Evolutionary conservation across 2,329 filamentous ascomycete genomes (phyloP).

Genomic region (Arthrobotrys musiformis): DNA sequence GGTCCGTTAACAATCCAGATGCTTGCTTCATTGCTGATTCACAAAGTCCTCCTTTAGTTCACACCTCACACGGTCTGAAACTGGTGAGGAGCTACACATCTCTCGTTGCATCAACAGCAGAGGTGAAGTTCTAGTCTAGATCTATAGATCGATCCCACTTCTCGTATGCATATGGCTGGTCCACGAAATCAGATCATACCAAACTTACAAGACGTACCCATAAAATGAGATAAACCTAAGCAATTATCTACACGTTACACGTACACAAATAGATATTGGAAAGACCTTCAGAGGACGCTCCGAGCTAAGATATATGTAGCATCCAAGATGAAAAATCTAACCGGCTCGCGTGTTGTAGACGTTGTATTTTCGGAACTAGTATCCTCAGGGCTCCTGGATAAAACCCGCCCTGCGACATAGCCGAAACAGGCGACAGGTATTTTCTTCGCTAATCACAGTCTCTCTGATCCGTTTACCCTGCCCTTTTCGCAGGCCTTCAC

Average conservation of each 20-base stretch:
- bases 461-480: slow-evolving; percentile 24
- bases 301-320: neutral
- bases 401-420: slow-evolving; percentile 37
- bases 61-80: neutral
- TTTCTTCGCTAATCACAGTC: slow-evolving; percentile 28
- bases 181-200: too few relatives aligned
- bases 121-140: neutral
- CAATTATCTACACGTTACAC: too few relatives aligned
- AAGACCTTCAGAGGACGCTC: too few relatives aligned
- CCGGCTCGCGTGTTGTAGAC: slow-evolving; percentile 17
- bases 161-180: too few relatives aligned
- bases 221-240: too few relatives aligned
- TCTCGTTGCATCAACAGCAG: neutral
- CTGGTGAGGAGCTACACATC: neutral
- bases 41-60: neutral
- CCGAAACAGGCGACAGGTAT: slow-evolving; percentile 41
- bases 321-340: too few relatives aligned
- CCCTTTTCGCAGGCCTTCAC: neutral
- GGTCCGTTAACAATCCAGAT: too few relatives aligned
- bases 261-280: too few relatives aligned
- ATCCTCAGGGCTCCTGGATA: slow-evolving; percentile 2
- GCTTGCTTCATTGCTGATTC: neutral
- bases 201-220: too few relatives aligned
- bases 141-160: too few relatives aligned
- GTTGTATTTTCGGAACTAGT: slow-evolving; percentile 3